phyloP scores from a whole-genome alignment of 257 asterid genomes.

The Anisodus acutangulus region DNA sequence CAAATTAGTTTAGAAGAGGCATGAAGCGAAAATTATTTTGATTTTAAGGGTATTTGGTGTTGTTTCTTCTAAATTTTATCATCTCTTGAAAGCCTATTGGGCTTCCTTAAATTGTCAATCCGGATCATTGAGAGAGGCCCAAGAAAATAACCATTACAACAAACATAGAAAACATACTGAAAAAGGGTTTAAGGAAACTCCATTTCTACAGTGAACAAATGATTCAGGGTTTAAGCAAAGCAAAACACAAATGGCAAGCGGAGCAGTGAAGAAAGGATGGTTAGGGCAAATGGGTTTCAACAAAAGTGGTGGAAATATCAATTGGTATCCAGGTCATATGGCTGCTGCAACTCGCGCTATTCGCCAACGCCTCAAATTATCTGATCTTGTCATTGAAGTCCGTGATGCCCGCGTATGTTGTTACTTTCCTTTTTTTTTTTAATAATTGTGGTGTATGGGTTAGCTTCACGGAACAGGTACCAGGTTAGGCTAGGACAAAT shows the following conservation, averaged over 20 bases:
- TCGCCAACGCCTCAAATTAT: constrained; percentile 80
- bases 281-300: constrained; percentile 80
- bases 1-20: too few species aligned
- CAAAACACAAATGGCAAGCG: not conserved
- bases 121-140: not conserved
- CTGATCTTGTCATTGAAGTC: constrained; percentile 91
- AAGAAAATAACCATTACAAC: not conserved
- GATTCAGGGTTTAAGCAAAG: constrained; percentile 8
- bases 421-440: too few species aligned
- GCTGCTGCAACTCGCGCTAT: constrained; percentile 97
- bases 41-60: too few species aligned
- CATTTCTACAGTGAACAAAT: not conserved
- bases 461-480: too few species aligned
- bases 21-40: too few species aligned
- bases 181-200: not conserved
- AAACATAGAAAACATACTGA: not conserved
- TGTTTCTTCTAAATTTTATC: not conserved
- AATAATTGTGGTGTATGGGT: too few species aligned
- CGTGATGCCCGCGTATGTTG: constrained; percentile 87
- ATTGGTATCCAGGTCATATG: constrained; percentile 99
- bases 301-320: constrained; percentile 44
- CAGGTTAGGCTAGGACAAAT: too few species aligned
- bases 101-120: not conserved
- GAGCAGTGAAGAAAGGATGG: constrained; percentile 49
- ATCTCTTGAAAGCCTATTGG: not conserved